These are phyloP conservation scores for Acanthochlamys bracteata DNA, from an alignment of 106 monocot genomes.

Conservation along the genomic window DNA sequence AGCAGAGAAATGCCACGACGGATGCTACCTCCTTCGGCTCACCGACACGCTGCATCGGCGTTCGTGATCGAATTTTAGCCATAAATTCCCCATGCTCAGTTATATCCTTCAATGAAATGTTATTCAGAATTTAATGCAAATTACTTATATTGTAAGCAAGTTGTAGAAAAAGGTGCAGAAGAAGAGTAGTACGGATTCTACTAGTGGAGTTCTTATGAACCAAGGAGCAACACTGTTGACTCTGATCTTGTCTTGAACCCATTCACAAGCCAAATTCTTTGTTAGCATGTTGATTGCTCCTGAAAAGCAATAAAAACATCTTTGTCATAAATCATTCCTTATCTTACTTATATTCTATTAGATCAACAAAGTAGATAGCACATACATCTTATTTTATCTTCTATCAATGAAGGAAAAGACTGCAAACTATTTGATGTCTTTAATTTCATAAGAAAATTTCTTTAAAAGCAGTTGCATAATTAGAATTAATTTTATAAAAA, in stretches of 20 bases:
- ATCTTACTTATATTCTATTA: no score
- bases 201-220: conserved; percentile 36
- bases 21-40: conserved; percentile 19
- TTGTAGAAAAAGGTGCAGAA: neutral
- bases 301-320: no score
- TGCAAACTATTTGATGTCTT: neutral
- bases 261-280: conserved; percentile 57
- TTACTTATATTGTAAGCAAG: neutral
- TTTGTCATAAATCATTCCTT: no score
- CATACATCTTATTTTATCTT: neutral
- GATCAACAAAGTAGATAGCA: no score
- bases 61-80: neutral
- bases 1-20: conserved; percentile 14
- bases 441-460: neutral
- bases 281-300: conserved; percentile 53
- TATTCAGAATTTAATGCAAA: neutral
- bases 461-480: no score
- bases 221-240: conserved; percentile 46
- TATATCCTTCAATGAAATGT: neutral
- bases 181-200: conserved; percentile 21
- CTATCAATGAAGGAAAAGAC: neutral
- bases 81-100: neutral
- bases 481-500: no score
- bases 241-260: conserved; percentile 58
- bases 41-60: conserved; percentile 11